Percentiles rank a stretch among this genome's conserved stretches.
These are phyloP conservation scores for Prunus armeniaca DNA, from an alignment of 306 rosid genomes.

Conservation along the genomic window DNA sequence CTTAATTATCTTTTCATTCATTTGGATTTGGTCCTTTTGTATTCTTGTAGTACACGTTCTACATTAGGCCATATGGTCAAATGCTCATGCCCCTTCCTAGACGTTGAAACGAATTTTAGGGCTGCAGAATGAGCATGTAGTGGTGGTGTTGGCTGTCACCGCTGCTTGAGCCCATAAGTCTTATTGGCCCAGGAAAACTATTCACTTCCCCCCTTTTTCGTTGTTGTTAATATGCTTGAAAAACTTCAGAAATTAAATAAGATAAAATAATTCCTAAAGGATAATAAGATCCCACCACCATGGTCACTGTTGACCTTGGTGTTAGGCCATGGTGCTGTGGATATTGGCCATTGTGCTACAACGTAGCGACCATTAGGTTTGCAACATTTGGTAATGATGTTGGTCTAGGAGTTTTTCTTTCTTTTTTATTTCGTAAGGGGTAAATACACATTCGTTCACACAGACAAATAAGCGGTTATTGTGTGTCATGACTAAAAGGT, in stretches of 20 bases:
- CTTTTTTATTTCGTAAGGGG: not conserved
- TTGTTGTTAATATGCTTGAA: not conserved
- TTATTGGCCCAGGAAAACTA: not conserved
- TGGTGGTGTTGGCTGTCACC: too few relatives aligned
- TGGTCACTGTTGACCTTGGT: not conserved
- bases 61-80: not conserved
- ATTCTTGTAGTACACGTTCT: not conserved
- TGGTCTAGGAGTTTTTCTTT: not conserved
- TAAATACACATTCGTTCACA: not conserved
- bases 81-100: not conserved
- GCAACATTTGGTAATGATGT: not conserved
- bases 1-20: not conserved
- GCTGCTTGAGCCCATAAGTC: not conserved
- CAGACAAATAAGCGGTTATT: not conserved
- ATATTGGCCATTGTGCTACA: not conserved
- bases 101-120: not conserved
- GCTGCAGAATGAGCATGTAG: not conserved
- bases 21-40: not conserved
- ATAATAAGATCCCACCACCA: not conserved
- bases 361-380: not conserved
- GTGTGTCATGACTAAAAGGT: not conserved
- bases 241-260: not conserved
- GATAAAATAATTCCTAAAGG: not conserved
- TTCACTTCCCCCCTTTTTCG: too few relatives aligned
- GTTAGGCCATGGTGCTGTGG: too few relatives aligned